phyloP scores from a whole-genome alignment of 1,284 basidiomycete species.

The Spongispora temasekensis region DNA sequence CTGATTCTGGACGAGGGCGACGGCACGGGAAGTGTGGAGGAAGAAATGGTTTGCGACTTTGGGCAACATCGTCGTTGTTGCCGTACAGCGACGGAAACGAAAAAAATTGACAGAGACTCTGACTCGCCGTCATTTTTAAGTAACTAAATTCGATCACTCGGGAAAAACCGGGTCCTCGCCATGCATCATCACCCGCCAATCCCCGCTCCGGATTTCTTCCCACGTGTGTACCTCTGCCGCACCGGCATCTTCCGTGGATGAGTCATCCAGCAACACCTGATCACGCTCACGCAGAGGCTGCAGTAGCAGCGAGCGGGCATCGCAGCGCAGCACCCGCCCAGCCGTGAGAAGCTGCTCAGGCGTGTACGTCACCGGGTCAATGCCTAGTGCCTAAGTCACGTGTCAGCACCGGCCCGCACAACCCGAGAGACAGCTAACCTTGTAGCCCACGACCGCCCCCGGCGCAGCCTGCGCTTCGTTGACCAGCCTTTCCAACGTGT shows the following conservation, averaged over 20 bases:
- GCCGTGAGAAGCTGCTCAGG: constrained; percentile 25
- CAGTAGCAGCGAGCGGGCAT: constrained; percentile 10
- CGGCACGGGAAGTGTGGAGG: constrained; percentile 72
- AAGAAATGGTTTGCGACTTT: constrained; percentile 77
- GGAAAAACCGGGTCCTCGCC: constrained; percentile 19
- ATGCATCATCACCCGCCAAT: constrained; percentile 23
- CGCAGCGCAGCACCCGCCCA: constrained; percentile 13
- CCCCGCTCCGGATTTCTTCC: constrained; percentile 17
- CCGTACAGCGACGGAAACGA: neutral
- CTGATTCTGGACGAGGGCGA: constrained; percentile 70
- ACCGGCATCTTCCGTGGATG: neutral
- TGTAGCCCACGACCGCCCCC: constrained; percentile 26
- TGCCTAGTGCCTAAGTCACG: constrained; percentile 22
- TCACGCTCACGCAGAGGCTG: constrained; percentile 12
- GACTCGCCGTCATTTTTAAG: neutral
- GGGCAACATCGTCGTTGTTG: constrained; percentile 61
- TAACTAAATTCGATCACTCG: constrained; percentile 22
- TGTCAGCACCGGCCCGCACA: neutral
- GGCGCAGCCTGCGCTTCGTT: neutral
- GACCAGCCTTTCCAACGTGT: constrained; percentile 12
- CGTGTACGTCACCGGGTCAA: constrained; percentile 29
- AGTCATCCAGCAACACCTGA: constrained; percentile 17
- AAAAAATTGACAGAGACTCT: neutral
- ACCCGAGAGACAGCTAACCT: constrained; percentile 15
- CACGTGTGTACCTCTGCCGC: constrained; percentile 16